These are phyloP conservation scores for Mrakiaceae sp. DNA, from an alignment of 1,284 basidiomycete genomes.

Conservation along the genomic window DNA sequence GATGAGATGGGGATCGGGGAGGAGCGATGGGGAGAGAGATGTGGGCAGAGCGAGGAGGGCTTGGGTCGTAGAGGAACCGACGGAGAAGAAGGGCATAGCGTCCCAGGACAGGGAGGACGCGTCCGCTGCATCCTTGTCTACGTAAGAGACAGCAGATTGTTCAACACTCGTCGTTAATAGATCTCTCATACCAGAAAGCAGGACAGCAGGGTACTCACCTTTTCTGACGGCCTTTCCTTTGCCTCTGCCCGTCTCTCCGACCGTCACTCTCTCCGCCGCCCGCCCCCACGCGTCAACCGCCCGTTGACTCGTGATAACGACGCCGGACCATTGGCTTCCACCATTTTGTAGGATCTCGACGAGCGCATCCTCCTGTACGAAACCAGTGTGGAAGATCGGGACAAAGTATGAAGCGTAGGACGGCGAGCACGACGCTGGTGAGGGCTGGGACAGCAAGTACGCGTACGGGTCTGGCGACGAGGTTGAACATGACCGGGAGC, in stretches of 20 bases:
- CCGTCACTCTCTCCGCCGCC: neutral
- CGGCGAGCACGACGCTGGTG: neutral
- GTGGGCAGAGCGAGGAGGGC: neutral
- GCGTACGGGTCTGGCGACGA: conserved; percentile 11
- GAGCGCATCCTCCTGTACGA: conserved; percentile 4
- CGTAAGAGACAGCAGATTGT: too few species aligned
- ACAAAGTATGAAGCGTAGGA: conserved; percentile 9
- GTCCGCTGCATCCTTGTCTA: too few species aligned
- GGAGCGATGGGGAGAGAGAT: neutral
- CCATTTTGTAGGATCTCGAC: neutral
- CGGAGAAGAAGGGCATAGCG: conserved; percentile 9
- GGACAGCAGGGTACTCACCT: too few species aligned
- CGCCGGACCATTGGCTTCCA: conserved; percentile 2
- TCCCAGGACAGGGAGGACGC: neutral
- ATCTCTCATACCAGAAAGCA: too few species aligned
- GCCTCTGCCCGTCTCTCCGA: neutral
- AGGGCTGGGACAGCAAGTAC: conserved; percentile 6
- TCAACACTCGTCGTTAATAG: too few species aligned
- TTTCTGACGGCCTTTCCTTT: conserved; percentile 2
- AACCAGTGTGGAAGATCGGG: conserved; percentile 8
- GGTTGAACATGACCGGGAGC: conserved; percentile 11
- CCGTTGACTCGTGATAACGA: conserved; percentile 13
- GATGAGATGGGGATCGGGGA: neutral
- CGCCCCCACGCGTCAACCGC: conserved; percentile 12
- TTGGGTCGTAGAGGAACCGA: conserved; percentile 12